These are phyloP conservation scores for Pseudogymnoascus sp. DNA, from an alignment of 2,329 filamentous ascomycete genomes.

Conservation along the genomic window DNA sequence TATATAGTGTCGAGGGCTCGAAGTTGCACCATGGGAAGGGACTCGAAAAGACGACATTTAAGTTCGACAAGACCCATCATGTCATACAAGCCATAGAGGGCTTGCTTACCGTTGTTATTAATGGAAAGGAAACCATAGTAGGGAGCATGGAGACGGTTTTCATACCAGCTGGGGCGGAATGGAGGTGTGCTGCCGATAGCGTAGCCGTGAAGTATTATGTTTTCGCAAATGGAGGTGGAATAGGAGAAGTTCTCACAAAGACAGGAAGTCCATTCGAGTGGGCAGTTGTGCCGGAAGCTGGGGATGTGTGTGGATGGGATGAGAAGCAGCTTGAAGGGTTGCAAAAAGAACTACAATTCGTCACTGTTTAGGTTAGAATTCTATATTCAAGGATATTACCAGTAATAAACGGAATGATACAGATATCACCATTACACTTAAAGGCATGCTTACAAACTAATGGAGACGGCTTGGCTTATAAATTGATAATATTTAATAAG, in stretches of 20 bases:
- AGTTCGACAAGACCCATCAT: slow-evolving; percentile 44
- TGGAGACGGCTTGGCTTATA: not conserved
- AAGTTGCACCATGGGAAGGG: slow-evolving; percentile 31
- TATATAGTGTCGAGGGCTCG: slow-evolving; percentile 45
- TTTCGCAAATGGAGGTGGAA: slow-evolving; percentile 24
- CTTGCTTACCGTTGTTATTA: slow-evolving; percentile 35
- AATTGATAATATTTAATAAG: not conserved
- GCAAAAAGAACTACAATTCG: not conserved
- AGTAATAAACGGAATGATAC: not conserved
- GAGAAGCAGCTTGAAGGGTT: not conserved
- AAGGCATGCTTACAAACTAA: not conserved
- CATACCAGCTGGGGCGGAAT: slow-evolving; percentile 20
- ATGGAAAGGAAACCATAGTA: slow-evolving; percentile 21
- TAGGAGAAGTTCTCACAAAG: slow-evolving; percentile 19
- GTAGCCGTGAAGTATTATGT: slow-evolving; percentile 21
- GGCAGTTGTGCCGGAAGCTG: slow-evolving; percentile 14
- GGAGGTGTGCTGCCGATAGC: slow-evolving; percentile 16
- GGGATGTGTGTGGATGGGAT: not conserved
- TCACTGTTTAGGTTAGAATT: not conserved
- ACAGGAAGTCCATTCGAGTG: slow-evolving; percentile 16
- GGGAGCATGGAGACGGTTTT: slow-evolving; percentile 21
- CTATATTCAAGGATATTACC: not conserved
- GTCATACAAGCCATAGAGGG: slow-evolving; percentile 45
- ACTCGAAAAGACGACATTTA: slow-evolving; percentile 31
- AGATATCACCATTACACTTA: not conserved